Conservation (phyloP, 2,329 filamentous ascomycete species). For the Colletotrichum sp. region DNA sequence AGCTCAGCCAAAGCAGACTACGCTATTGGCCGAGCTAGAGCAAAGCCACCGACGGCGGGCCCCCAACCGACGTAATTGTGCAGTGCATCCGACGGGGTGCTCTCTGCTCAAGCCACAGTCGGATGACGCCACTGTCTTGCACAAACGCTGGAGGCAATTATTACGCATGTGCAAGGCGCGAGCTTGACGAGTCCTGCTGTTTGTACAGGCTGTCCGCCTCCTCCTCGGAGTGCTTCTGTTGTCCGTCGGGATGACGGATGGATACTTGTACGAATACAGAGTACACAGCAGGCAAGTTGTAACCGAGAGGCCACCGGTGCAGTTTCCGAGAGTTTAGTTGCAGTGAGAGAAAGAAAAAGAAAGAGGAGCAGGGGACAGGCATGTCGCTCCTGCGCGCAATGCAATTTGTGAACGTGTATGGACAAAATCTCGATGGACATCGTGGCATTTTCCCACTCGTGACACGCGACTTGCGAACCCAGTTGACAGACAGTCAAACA, state of each 20-base stretch:
- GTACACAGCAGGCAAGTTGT: not conserved
- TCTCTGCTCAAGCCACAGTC: slow-evolving; percentile 9
- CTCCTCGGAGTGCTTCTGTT: not conserved
- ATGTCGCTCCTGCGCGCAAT: not conserved
- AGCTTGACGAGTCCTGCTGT: not conserved
- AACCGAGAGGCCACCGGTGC: not conserved
- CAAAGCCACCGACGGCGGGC: not conserved
- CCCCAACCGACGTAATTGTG: slow-evolving; percentile 14
- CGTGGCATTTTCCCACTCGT: slow-evolving; percentile 6
- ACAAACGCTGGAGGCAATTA: slow-evolving; percentile 1
- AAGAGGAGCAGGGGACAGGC: not conserved
- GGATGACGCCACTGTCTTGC: slow-evolving; percentile 16
- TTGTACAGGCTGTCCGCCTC: not conserved
- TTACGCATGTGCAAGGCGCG: not conserved
- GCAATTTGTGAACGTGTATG: not conserved
- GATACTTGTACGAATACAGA: too few relatives aligned
- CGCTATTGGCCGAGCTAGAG: not conserved
- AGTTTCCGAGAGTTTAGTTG: not conserved
- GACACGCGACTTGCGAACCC: not conserved
- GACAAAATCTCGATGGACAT: not conserved
- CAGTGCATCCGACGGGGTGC: not conserved
- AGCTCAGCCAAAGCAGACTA: not conserved
- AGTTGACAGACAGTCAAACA: not conserved
- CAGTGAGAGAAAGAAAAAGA: not conserved
- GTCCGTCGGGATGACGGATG: not conserved